phyloP scores from a whole-genome alignment of 805 yeast genomes.

The Schwanniomyces occidentalis region DNA sequence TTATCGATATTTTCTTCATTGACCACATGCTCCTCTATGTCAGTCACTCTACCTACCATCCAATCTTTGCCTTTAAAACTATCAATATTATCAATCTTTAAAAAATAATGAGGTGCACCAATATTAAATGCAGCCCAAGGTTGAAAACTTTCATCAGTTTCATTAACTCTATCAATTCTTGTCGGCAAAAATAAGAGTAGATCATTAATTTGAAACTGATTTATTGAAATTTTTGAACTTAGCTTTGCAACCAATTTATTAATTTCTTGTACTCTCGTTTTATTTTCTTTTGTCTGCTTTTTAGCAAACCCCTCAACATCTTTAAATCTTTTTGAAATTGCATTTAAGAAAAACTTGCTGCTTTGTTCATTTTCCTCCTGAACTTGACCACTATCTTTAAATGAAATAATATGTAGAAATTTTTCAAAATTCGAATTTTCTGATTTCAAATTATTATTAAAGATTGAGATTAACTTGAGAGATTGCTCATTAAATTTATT shows the following conservation, averaged over 20 bases:
- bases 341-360: slow-evolving; percentile 36
- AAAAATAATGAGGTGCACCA: slow-evolving; percentile 81
- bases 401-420: slow-evolving; percentile 23
- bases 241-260: slow-evolving; percentile 33
- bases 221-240: slow-evolving; percentile 62
- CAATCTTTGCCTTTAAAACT: slow-evolving; percentile 60
- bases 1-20: slow-evolving; percentile 41
- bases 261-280: slow-evolving; percentile 48
- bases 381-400: slow-evolving; percentile 26
- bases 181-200: slow-evolving; percentile 86
- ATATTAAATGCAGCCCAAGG: slow-evolving; percentile 97
- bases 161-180: slow-evolving; percentile 39
- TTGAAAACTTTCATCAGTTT: slow-evolving; percentile 24
- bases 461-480: slow-evolving; percentile 14
- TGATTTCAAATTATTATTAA: slow-evolving; percentile 16
- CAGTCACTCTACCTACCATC: slow-evolving; percentile 70
- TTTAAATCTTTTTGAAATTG: slow-evolving; percentile 69
- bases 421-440: slow-evolving; percentile 15
- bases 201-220: slow-evolving; percentile 69
- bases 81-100: slow-evolving; percentile 43
- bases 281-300: slow-evolving; percentile 73
- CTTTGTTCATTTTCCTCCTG: slow-evolving; percentile 19
- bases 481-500: slow-evolving; percentile 14
- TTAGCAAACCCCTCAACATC: slow-evolving; percentile 92
- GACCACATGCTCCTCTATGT: slow-evolving; percentile 56